Evolutionary conservation across 176 grass and related monocot species (phyloP).

Genomic region (Oryza meyeriana): DNA sequence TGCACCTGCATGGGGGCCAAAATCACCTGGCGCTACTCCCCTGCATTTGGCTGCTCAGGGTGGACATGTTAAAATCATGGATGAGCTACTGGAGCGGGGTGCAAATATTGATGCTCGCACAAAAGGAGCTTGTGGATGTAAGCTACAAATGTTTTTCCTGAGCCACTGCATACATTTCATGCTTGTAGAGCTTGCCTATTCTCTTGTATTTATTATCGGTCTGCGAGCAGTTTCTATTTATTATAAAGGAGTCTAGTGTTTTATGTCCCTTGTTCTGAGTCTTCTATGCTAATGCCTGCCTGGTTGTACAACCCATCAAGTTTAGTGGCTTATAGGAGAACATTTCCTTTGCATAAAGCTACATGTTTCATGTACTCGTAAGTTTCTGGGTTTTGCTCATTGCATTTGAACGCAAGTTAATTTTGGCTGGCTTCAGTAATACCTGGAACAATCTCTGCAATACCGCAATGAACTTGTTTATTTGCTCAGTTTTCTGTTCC

Average conservation of each 20-base stretch:
- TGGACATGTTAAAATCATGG: conserved; percentile 86
- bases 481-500: background rate
- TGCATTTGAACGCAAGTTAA: background rate
- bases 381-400: background rate
- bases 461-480: background rate
- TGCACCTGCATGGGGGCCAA: conserved; percentile 70
- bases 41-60: conserved; percentile 96
- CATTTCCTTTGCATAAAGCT: background rate
- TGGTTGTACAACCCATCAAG: background rate
- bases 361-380: background rate
- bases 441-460: background rate
- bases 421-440: too few relatives aligned
- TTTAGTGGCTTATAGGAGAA: background rate
- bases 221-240: background rate
- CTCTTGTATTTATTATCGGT: background rate
- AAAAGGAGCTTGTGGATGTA: conserved; percentile 97
- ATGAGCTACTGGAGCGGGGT: conserved; percentile 88
- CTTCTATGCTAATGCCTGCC: background rate
- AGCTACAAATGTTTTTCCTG: conserved; percentile 22
- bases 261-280: background rate
- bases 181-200: background rate
- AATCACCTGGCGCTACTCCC: conserved; percentile 71
- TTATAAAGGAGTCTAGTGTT: background rate
- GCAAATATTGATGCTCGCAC: conserved; percentile 96
- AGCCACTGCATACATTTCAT: background rate